These are phyloP conservation scores for Citrullus amarus DNA, from an alignment of 306 rosid species.

Conservation along the genomic window DNA sequence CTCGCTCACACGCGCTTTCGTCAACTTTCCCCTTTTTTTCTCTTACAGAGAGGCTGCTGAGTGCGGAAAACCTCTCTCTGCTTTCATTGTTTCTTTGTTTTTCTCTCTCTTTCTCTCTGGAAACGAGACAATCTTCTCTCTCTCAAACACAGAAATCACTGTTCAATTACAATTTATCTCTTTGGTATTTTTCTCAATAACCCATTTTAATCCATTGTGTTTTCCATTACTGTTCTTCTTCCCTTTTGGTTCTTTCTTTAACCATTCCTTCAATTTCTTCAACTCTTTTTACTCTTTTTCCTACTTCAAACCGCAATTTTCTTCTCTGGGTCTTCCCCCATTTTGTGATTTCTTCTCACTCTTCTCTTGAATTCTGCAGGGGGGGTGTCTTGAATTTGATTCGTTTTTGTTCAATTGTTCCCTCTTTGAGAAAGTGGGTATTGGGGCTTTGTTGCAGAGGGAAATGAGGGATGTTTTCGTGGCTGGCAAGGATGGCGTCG, in stretches of 20 bases:
- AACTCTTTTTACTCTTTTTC: neutral
- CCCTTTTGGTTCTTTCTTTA: neutral
- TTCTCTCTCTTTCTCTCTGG: constrained; percentile 5
- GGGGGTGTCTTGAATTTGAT: neutral
- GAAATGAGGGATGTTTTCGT: constrained; percentile 99
- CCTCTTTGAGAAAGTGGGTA: neutral
- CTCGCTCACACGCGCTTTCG: constrained; percentile 19
- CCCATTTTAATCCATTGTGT: neutral
- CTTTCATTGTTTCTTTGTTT: neutral
- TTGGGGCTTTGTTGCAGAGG: constrained; percentile 28
- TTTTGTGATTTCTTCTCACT: neutral
- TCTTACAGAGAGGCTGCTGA: neutral
- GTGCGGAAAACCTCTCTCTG: constrained; percentile 1
- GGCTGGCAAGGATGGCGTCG: constrained; percentile 77
- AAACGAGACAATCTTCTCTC: constrained; percentile 1
- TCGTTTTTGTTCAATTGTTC: neutral
- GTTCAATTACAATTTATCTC: constrained; percentile 1
- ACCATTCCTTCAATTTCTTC: neutral
- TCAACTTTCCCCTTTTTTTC: constrained; percentile 30
- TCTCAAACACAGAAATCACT: neutral
- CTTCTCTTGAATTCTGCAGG: neutral
- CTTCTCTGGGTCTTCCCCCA: neutral
- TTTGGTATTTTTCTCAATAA: neutral
- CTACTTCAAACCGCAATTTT: neutral
- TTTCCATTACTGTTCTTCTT: neutral